A percentile compares a stretch with the other conserved stretches of the same genome.
Conservation (phyloP, 176 grass and related monocot genomes). For the Carex cristatella region DNA sequence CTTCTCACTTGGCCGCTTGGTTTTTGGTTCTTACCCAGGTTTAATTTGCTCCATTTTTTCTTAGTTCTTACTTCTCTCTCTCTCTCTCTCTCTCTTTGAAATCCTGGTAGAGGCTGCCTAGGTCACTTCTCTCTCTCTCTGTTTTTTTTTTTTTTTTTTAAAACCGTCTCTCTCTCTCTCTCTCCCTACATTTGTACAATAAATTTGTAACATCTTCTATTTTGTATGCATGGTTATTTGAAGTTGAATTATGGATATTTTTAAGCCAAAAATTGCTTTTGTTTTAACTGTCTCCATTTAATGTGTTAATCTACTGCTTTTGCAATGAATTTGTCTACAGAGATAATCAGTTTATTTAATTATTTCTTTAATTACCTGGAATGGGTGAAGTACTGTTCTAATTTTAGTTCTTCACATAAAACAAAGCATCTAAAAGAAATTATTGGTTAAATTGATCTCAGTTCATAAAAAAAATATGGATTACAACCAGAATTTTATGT, state of each 20-base stretch:
- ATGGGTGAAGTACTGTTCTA: neutral
- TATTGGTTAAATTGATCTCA: neutral
- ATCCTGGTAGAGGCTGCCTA: too few species aligned
- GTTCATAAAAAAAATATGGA: neutral
- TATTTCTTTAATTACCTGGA: neutral
- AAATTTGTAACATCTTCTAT: neutral
- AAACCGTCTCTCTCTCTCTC: neutral
- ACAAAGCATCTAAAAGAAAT: neutral
- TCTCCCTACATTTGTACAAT: neutral
- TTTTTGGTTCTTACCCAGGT: slow-evolving; percentile 15
- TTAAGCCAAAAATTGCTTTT: neutral
- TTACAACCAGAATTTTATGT: neutral
- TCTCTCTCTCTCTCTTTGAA: too few species aligned
- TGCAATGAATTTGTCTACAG: neutral
- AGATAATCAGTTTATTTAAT: neutral
- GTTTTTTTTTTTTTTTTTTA: too few species aligned
- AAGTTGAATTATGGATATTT: neutral
- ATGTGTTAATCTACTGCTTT: neutral
- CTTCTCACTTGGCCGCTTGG: slow-evolving; percentile 13
- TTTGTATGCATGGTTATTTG: neutral
- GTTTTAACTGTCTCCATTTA: neutral
- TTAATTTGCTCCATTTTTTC: neutral
- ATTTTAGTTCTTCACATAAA: neutral
- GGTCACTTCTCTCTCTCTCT: too few species aligned
- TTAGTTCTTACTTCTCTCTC: neutral